Evolutionary conservation across 768 basidiomycete genomes (phyloP).

Genomic region (Trametes punicea): DNA sequence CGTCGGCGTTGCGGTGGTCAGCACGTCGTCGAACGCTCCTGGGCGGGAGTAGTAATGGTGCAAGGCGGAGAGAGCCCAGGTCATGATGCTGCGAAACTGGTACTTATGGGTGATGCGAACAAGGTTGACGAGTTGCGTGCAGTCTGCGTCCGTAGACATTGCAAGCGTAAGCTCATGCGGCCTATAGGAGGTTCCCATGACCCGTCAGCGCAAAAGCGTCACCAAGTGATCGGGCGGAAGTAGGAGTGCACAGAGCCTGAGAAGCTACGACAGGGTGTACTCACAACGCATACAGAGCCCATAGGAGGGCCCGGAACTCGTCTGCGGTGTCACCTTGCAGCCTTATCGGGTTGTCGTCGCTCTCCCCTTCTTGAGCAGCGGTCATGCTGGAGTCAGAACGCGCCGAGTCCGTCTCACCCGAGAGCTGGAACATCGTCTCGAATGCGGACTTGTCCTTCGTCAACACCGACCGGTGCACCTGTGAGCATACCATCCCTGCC

Average conservation of each 20-base stretch:
- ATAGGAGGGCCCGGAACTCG: slow-evolving; percentile 51
- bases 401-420: slow-evolving; percentile 29
- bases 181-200: slow-evolving; percentile 40
- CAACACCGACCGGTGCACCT: slow-evolving; percentile 41
- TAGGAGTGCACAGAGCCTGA: no score
- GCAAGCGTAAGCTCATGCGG: slow-evolving; percentile 45
- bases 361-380: slow-evolving; percentile 40
- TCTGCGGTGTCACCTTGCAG: slow-evolving; percentile 46
- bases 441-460: slow-evolving; percentile 43
- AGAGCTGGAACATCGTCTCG: slow-evolving; percentile 33
- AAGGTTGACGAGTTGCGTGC: slow-evolving; percentile 44
- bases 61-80: slow-evolving; percentile 43
- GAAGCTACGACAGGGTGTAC: slow-evolving; percentile 25
- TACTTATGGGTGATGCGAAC: slow-evolving; percentile 49
- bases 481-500: slow-evolving; percentile 7
- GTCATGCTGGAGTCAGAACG: slow-evolving; percentile 29
- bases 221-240: no score
- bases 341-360: slow-evolving; percentile 48
- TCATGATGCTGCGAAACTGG: slow-evolving; percentile 42
- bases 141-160: slow-evolving; percentile 40
- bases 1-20: slow-evolving; percentile 13
- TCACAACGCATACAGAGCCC: slow-evolving; percentile 51
- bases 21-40: slow-evolving; percentile 28
- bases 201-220: no score
- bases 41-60: slow-evolving; percentile 36